phyloP scores from a whole-genome alignment of 164 flowering plant genomes.

The Saururus chinensis region DNA sequence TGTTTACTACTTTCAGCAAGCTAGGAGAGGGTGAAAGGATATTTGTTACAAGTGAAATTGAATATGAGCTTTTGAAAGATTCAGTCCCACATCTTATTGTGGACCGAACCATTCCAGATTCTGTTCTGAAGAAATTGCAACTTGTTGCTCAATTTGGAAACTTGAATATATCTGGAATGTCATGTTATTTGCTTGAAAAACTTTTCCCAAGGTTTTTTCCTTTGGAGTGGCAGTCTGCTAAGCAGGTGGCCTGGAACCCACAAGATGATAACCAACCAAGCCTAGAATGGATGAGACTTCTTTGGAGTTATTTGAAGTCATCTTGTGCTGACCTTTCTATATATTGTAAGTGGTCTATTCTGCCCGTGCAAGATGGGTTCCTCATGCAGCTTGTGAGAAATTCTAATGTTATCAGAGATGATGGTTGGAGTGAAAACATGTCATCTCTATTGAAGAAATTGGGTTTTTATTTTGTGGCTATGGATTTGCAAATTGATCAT shows the following conservation, averaged over 20 bases:
- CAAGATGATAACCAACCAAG: slow-evolving; percentile 69
- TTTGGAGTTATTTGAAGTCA: slow-evolving; percentile 75
- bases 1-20: slow-evolving; percentile 51
- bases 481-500: slow-evolving; percentile 63
- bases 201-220: slow-evolving; percentile 64
- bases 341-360: slow-evolving; percentile 82
- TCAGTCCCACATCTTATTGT: slow-evolving; percentile 62
- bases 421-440: slow-evolving; percentile 98
- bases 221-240: slow-evolving; percentile 65
- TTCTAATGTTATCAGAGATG: slow-evolving; percentile 70
- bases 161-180: slow-evolving; percentile 54
- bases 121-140: slow-evolving; percentile 43
- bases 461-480: slow-evolving; percentile 69
- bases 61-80: slow-evolving; percentile 75
- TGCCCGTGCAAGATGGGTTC: slow-evolving; percentile 53
- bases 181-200: slow-evolving; percentile 66
- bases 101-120: slow-evolving; percentile 53
- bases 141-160: slow-evolving; percentile 50
- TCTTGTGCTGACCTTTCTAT: slow-evolving; percentile 66
- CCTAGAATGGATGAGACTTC: slow-evolving; percentile 63
- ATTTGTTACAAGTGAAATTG: slow-evolving; percentile 54
- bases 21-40: slow-evolving; percentile 62
- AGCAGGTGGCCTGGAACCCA: slow-evolving; percentile 69
- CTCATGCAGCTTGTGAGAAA: slow-evolving; percentile 62
- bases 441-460: slow-evolving; percentile 59